Evolutionary conservation across 2,329 filamentous ascomycete genomes (phyloP), one percentile per base, ranked within the genome.

Genomic region (Xylaria sp.): DNA sequence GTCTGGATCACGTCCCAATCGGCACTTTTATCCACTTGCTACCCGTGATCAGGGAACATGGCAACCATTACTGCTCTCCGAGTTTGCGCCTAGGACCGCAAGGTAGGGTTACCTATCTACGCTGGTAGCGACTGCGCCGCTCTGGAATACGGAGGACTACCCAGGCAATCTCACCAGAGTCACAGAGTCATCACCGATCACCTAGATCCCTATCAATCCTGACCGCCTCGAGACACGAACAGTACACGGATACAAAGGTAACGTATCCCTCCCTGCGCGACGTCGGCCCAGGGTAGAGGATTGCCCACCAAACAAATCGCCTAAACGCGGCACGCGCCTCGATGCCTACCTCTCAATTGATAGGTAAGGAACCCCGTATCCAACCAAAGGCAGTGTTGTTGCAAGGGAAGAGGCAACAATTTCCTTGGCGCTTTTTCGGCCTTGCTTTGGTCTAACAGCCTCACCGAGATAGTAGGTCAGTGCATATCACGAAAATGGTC

Each of bases 381-480:
- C 42, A 40, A 28, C 21, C 53, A 38, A 31, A 31, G 25, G 31
- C 46, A 31, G 28, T 25, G 33, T 25, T 46, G 31, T 53, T 54
- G 63, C 60, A 67, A 61, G 65, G 35, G 57, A 52, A 64, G 65
- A 67, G 67, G n/a, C 31, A n/a, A 47, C 46, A 8, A 49, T 54
- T 54, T 25, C 50, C 70, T 72, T 73, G 70, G 68, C 70, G 33
- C 40, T 5, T 45, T 9, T 33, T 46, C 49, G 51, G 54, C 40
- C 59, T 56, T 52, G 51, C 46, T 51, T 69, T n/a, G n/a, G n/a
- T n/a, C n/a, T n/a, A n/a, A 67, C 69, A 72, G 71, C 71, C 70
- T 72, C 70, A 64, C 63, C 65, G 57, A 70, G 61, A 35, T n/a
- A n/a, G n/a, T n/a, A n/a, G n/a, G n/a, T n/a, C n/a, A n/a, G n/a